These are phyloP conservation scores for Penicillium antarcticum DNA, from an alignment of 495 filamentous ascomycete genomes.

Conservation along the genomic window DNA sequence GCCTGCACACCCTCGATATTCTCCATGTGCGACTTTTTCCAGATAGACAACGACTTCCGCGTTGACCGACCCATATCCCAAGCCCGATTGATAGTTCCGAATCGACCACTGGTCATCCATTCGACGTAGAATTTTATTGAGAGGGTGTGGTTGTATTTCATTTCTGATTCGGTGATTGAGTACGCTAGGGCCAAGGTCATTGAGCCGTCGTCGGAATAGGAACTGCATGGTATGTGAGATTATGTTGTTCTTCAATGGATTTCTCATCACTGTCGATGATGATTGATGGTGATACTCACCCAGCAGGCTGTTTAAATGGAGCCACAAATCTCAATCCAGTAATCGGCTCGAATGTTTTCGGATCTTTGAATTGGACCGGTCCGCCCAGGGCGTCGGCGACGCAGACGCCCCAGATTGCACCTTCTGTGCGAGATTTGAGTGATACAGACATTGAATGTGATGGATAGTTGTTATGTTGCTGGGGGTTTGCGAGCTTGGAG, in stretches of 20 bases:
- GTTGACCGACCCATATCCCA: slow-evolving; percentile 45
- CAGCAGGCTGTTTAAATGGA: slow-evolving; percentile 21
- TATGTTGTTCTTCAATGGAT: too few species aligned
- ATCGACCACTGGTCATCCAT: slow-evolving; percentile 35
- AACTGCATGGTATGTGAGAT: slow-evolving; percentile 21
- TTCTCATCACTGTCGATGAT: too few species aligned
- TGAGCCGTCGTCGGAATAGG: slow-evolving; percentile 47
- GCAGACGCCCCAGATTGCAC: slow-evolving; percentile 44
- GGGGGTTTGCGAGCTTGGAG: too few species aligned
- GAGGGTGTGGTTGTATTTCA: slow-evolving; percentile 23
- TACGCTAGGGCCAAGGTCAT: slow-evolving; percentile 46
- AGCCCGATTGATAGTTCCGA: slow-evolving; percentile 31
- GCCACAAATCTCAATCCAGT: slow-evolving; percentile 20
- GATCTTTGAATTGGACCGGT: slow-evolving; percentile 38
- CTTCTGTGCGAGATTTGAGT: slow-evolving; percentile 24
- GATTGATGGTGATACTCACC: too few species aligned
- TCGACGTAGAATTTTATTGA: slow-evolving; percentile 34
- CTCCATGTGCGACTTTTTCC: slow-evolving; percentile 15
- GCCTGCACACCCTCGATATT: slow-evolving; percentile 7
- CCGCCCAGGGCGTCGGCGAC: slow-evolving; percentile 48
- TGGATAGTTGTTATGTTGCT: too few species aligned
- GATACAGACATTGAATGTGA: slow-evolving; percentile 4
- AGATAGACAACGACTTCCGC: slow-evolving; percentile 28
- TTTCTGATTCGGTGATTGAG: slow-evolving; percentile 31
- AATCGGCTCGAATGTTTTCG: slow-evolving; percentile 37